A percentile compares a stretch with the other conserved stretches of the same genome.
Conservation (phyloP, 495 filamentous ascomycete genomes). For the Aspergillus bridgeri region DNA sequence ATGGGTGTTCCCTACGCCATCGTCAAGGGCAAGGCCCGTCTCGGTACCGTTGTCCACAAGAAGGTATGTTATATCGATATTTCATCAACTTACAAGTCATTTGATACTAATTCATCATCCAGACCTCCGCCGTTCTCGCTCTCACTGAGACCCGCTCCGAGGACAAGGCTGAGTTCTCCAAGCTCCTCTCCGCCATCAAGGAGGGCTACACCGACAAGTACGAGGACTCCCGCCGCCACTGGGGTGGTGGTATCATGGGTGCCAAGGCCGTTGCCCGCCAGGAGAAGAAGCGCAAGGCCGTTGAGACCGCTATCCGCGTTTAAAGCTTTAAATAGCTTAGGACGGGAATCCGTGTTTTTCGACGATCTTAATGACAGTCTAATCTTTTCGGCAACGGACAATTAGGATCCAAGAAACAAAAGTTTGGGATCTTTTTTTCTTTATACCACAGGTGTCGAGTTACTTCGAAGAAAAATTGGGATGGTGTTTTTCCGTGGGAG, state of each 20-base stretch:
- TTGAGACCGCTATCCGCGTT: conserved; percentile 93
- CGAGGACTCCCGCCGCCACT: conserved; percentile 87
- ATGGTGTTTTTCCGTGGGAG: neutral
- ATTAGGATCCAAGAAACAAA: conserved; percentile 23
- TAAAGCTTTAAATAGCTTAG: conserved; percentile 45
- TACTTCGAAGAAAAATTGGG: too few relatives aligned
- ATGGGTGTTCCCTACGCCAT: conserved; percentile 99
- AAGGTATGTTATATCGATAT: too few relatives aligned
- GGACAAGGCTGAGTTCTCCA: conserved; percentile 96
- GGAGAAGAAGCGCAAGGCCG: conserved; percentile 95
- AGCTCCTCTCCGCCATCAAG: conserved; percentile 95
- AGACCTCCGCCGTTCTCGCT: conserved; percentile 95
- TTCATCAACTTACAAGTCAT: too few relatives aligned
- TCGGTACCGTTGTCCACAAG: conserved; percentile 99
- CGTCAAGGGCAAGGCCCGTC: conserved; percentile 98
- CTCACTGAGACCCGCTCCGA: conserved; percentile 93
- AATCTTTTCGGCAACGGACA: conserved; percentile 9
- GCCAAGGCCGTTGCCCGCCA: conserved; percentile 88
- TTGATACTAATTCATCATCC: conserved; percentile 4
- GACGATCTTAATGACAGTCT: conserved; percentile 20
- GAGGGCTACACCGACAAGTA: conserved; percentile 96
- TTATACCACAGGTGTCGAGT: neutral
- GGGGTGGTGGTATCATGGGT: conserved; percentile 99
- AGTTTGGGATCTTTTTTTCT: neutral
- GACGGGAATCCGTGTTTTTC: conserved; percentile 2